A percentile compares a stretch with the other conserved stretches of the same genome.
Evolutionary conservation across 345 rosid species (phyloP).

Genomic region (Euphorbia pulcherrima): DNA sequence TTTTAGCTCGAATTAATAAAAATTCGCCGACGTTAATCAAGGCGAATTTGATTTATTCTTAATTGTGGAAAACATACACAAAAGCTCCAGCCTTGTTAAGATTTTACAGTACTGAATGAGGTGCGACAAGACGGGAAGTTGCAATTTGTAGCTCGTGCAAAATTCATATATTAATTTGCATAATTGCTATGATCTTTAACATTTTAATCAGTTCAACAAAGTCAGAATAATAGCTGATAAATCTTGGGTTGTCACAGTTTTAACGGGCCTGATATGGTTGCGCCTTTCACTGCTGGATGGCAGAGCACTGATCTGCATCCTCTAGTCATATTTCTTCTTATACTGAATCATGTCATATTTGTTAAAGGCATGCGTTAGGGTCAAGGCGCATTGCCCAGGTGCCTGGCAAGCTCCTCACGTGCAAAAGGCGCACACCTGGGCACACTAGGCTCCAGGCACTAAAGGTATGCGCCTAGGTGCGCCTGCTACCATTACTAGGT

Average conservation of each 20-base stretch:
- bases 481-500: too few species aligned
- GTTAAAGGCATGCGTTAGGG: too few species aligned
- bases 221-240: background rate
- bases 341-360: background rate
- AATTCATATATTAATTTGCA: background rate
- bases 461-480: too few species aligned
- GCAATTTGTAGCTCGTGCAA: background rate
- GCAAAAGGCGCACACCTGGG: constrained; percentile 58
- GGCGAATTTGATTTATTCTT: too few species aligned
- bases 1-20: too few species aligned
- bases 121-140: constrained; percentile 38
- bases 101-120: constrained; percentile 36
- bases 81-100: constrained; percentile 35
- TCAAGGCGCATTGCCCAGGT: too few species aligned
- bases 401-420: too few species aligned
- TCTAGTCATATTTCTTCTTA: constrained; percentile 38
- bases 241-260: constrained; percentile 42
- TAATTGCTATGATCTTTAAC: background rate
- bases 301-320: constrained; percentile 75
- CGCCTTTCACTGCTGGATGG: constrained; percentile 99
- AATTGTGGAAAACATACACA: too few species aligned
- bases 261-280: constrained; percentile 96
- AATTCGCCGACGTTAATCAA: too few species aligned
- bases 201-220: background rate
- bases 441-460: too few species aligned